phyloP scores from a whole-genome alignment of 2,329 filamentous ascomycete genomes.

The Diaporthe amygdali region DNA sequence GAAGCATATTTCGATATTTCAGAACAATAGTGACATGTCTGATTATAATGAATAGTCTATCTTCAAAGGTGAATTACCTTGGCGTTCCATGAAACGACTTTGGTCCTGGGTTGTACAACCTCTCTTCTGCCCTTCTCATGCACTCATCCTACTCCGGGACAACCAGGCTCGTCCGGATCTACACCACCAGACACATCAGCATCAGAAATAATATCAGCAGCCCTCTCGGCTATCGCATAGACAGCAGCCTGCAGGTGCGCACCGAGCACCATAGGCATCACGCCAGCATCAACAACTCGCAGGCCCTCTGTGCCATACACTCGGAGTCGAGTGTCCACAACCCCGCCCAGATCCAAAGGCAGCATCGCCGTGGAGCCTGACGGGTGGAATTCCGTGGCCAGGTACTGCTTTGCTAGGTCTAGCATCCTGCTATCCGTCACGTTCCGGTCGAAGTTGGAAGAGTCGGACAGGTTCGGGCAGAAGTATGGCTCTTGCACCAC shows the following conservation, averaged over 20 bases:
- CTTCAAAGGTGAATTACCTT: neutral
- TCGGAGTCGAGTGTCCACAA: constrained; percentile 47
- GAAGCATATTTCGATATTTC: neutral
- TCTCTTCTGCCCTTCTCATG: too few species aligned
- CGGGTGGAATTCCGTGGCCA: constrained; percentile 33
- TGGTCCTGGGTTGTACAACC: neutral
- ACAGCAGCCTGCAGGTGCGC: constrained; percentile 55
- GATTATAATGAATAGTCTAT: neutral
- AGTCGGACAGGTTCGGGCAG: neutral
- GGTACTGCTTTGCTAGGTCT: constrained; percentile 34
- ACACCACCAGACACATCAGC: neutral
- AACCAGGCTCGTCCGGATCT: neutral
- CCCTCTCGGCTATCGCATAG: constrained; percentile 57
- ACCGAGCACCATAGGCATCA: constrained; percentile 53
- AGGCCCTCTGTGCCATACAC: constrained; percentile 53
- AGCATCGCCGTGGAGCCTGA: constrained; percentile 28
- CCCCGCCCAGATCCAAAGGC: constrained; percentile 38
- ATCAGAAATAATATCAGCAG: constrained; percentile 32
- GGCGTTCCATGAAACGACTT: neutral
- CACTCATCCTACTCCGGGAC: neutral
- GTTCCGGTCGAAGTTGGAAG: constrained; percentile 35
- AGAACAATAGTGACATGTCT: neutral
- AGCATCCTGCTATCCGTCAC: constrained; percentile 46
- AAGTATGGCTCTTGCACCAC: constrained; percentile 44
- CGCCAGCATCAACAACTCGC: constrained; percentile 51